These are phyloP conservation scores for Dothidotthia symphoricarpi DNA, from an alignment of 2,329 filamentous ascomycete genomes.

Conservation along the genomic window DNA sequence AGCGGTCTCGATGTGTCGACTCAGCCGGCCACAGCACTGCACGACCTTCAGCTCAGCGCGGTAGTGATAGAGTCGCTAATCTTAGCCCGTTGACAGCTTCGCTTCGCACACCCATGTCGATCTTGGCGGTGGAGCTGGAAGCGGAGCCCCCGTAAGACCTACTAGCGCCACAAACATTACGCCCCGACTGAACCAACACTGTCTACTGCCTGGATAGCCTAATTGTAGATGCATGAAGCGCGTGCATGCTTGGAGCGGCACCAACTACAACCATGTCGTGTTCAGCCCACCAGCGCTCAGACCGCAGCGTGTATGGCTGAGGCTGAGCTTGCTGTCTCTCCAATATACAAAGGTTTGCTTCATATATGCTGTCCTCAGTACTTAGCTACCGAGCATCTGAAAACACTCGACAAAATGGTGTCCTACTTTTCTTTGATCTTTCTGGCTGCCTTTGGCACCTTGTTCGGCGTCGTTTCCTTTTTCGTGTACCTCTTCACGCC, in stretches of 20 bases:
- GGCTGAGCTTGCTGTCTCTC: constrained; percentile 3
- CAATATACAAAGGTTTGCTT: constrained; percentile 4
- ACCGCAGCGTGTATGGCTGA: constrained; percentile 8
- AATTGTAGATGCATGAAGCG: constrained; percentile 14
- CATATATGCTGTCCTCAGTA: constrained; percentile 15
- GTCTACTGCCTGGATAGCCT: constrained; percentile 13
- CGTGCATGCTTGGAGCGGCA: constrained; percentile 5
- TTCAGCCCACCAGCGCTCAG: constrained; percentile 6
- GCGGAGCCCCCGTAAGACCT: constrained; percentile 11
- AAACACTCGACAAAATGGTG: constrained; percentile 15
- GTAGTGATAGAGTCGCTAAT: constrained; percentile 7
- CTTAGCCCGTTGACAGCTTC: neutral
- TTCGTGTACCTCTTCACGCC: constrained; percentile 27
- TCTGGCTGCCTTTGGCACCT: constrained; percentile 15
- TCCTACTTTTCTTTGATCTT: constrained; percentile 26
- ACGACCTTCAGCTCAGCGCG: constrained; percentile 6
- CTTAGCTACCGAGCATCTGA: constrained; percentile 2
- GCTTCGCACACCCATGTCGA: constrained; percentile 3
- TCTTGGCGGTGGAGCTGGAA: constrained; percentile 12
- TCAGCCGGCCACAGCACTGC: constrained; percentile 16
- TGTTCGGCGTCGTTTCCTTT: constrained; percentile 21
- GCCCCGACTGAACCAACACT: constrained; percentile 7
- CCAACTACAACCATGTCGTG: constrained; percentile 10
- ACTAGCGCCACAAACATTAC: constrained; percentile 14
- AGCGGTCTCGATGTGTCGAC: constrained; percentile 9